Evolutionary conservation across 106 monocot species (phyloP), one percentile per base, ranked within the genome.

Genomic region (Posidonia australis): DNA sequence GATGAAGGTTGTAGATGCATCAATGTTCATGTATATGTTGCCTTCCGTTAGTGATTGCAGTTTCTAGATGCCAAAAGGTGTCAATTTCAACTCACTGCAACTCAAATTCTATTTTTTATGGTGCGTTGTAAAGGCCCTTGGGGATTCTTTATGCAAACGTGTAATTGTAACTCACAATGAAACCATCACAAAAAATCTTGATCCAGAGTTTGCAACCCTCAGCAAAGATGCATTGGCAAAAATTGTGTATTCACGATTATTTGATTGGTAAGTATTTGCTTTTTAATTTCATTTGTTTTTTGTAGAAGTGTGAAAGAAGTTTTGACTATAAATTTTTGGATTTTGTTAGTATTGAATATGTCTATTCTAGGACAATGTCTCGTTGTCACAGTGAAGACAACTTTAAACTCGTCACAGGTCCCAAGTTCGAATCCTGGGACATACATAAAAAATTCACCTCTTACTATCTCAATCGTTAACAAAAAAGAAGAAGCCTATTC

Each of bases 151-250:
- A 21, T 85, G 90, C 58, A 83, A 86, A 70, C 82, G 90, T 63
- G 64, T 83, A 45, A 90, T 90, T 58, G 85, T 83, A 41, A 90
- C 90, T 16, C 82, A 79, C 60, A 86, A 86, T 70, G 90, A 85
- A 56, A 90, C 73, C 64, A 90, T 90, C 54, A 69, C 72, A 42
- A 90, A 86, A 53, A 64, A 66, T 66, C 71, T 90, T 63, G 83
- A 78, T 71, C 82, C 82, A 30, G 72, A 69, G 44, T 63, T 77
- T 80, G 90, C 90, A 18, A 36, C 67, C 18, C 66, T 76, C 13
- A 86, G 80, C 65, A 78, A 86, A 78, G 90, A 90, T 78, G 80
- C 90, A 10, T 68, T 90, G 67, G 90, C 90, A 54, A 90, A 90
- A 65, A 82, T 71, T 73, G 80, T 90, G 36, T 90, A 90, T 68